Evolutionary conservation across 2,329 filamentous ascomycete species (phyloP).

Genomic region (Chalara sp.): DNA sequence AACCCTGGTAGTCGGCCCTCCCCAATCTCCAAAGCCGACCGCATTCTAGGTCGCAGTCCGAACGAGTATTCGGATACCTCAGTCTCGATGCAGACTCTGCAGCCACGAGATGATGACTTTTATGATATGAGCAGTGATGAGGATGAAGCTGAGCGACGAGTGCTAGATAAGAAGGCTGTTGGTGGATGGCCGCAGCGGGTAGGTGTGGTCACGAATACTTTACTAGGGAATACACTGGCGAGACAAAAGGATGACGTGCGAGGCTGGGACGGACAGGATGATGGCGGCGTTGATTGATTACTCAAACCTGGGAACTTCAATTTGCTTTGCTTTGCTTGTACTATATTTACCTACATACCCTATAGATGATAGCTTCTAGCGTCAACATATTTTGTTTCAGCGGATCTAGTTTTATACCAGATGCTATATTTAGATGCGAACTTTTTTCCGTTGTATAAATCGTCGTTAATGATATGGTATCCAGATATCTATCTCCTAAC

Average conservation of each 20-base stretch:
- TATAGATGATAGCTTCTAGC: too few species aligned
- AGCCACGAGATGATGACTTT: slow-evolving; percentile 19
- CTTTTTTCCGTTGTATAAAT: too few species aligned
- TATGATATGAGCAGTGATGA: slow-evolving; percentile 27
- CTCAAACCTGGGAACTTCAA: too few species aligned
- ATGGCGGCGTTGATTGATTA: slow-evolving; percentile 22
- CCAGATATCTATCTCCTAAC: neutral
- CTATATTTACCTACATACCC: neutral
- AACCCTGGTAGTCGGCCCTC: neutral
- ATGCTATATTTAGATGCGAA: too few species aligned
- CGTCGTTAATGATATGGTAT: too few species aligned
- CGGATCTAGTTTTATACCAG: too few species aligned
- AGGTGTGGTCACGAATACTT: slow-evolving; percentile 24
- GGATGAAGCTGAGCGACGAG: slow-evolving; percentile 17
- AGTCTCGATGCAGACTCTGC: slow-evolving; percentile 23
- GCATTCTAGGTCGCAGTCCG: slow-evolving; percentile 26
- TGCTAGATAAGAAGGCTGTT: slow-evolving; percentile 17
- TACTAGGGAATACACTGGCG: slow-evolving; percentile 25
- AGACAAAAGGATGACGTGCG: slow-evolving; percentile 23
- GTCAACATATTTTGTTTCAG: too few species aligned
- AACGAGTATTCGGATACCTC: slow-evolving; percentile 21
- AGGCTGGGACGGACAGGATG: slow-evolving; percentile 21
- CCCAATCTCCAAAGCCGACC: slow-evolving; percentile 28
- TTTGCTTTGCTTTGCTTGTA: neutral
- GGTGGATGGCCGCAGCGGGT: slow-evolving; percentile 23